These are phyloP conservation scores for Inosperma sp. DNA, from an alignment of 768 basidiomycete species.

Conservation along the genomic window DNA sequence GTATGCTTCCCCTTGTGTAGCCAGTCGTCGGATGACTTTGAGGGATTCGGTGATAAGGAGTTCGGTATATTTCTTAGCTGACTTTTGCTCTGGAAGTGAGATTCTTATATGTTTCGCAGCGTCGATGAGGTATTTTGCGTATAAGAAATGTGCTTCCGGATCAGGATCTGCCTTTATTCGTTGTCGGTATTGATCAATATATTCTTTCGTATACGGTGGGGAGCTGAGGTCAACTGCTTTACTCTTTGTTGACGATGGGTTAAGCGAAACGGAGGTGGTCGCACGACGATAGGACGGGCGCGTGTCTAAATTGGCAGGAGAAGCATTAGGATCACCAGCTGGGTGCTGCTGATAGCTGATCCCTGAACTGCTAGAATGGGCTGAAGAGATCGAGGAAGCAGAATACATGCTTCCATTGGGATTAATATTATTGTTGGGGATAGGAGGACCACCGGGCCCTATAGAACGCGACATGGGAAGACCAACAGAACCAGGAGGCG, in stretches of 20 bases:
- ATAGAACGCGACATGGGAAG: slow-evolving; percentile 12
- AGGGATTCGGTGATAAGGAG: slow-evolving; percentile 80
- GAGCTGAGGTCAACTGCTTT: slow-evolving; percentile 80
- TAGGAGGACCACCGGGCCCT: slow-evolving; percentile 18
- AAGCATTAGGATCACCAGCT: slow-evolving; percentile 24
- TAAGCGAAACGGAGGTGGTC: slow-evolving; percentile 52
- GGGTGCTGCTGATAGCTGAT: slow-evolving; percentile 12
- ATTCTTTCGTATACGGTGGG: slow-evolving; percentile 91
- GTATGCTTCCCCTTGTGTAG: slow-evolving; percentile 87
- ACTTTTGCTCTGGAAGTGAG: slow-evolving; percentile 69
- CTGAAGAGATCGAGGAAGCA: slow-evolving; percentile 24
- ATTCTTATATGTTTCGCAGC: slow-evolving; percentile 89
- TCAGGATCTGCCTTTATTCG: slow-evolving; percentile 98
- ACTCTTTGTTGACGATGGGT: slow-evolving; percentile 57
- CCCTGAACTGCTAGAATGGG: slow-evolving; percentile 24
- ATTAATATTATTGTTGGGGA: slow-evolving; percentile 8
- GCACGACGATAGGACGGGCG: slow-evolving; percentile 55
- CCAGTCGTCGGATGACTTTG: slow-evolving; percentile 88
- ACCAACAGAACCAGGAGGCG: slow-evolving; percentile 36
- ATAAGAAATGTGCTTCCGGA: slow-evolving; percentile 95
- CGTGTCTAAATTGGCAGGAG: slow-evolving; percentile 49
- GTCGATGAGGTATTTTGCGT: slow-evolving; percentile 98
- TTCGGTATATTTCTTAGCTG: slow-evolving; percentile 89
- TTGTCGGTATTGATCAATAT: slow-evolving; percentile 95
- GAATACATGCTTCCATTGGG: slow-evolving; percentile 20